A percentile compares a stretch with the other conserved stretches of the same genome.
phyloP scores from a whole-genome alignment of 1,284 basidiomycete genomes.

The Fistulina hepatica region DNA sequence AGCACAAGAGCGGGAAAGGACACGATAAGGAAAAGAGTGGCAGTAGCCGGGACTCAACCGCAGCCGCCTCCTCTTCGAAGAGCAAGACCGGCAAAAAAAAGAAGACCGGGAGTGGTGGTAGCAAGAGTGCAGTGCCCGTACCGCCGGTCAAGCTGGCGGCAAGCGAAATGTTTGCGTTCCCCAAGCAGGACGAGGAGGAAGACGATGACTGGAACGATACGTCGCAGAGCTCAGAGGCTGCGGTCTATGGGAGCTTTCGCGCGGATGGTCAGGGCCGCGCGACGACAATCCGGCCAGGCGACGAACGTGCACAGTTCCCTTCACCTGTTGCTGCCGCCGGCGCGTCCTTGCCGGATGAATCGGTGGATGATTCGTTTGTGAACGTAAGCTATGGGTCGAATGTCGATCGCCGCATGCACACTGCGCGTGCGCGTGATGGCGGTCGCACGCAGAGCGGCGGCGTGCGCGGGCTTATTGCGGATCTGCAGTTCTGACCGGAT shows the following conservation, averaged over 20 bases:
- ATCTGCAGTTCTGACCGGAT: too few relatives aligned
- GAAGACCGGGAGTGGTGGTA: slow-evolving; percentile 22
- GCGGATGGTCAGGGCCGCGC: too few relatives aligned
- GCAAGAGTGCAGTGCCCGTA: slow-evolving; percentile 32
- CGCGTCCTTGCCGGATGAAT: slow-evolving; percentile 3
- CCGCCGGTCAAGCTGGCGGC: slow-evolving; percentile 24
- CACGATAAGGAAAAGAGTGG: too few relatives aligned
- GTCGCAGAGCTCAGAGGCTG: too few relatives aligned
- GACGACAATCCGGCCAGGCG: too few relatives aligned
- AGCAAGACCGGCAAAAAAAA: slow-evolving; percentile 22
- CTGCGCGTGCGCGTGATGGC: slow-evolving; percentile 59
- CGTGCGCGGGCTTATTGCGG: slow-evolving; percentile 59
- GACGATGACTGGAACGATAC: too few relatives aligned
- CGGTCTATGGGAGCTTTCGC: neutral
- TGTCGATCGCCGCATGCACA: slow-evolving; percentile 38
- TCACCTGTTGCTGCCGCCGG: slow-evolving; percentile 9
- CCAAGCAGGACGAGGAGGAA: neutral
- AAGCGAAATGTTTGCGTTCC: neutral
- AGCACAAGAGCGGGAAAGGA: too few relatives aligned
- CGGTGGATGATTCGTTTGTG: slow-evolving; percentile 13
- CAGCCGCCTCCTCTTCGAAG: slow-evolving; percentile 5
- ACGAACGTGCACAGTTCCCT: too few relatives aligned
- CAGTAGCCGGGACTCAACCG: neutral
- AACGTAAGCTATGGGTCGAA: slow-evolving; percentile 13
- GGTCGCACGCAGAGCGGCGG: slow-evolving; percentile 74